Evolutionary conservation across 331 rosid species (phyloP), one percentile per base, ranked within the genome.

Genomic region (Arachis monticola): DNA sequence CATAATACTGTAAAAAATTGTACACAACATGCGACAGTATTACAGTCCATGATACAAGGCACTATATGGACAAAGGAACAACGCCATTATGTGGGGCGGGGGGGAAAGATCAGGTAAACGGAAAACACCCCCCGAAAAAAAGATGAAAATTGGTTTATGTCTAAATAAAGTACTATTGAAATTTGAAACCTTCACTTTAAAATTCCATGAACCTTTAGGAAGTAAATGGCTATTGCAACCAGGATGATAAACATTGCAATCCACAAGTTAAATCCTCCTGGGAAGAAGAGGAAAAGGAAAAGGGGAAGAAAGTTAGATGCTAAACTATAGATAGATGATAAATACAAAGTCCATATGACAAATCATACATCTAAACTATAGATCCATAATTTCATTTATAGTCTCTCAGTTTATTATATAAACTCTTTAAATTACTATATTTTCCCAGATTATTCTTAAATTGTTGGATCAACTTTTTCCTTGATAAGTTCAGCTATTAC

Each of bases 241-340:
- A 94, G 75, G 80, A 91, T 67, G 69, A 90, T 78, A 42, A 94
- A 50, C 79, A 90, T 10, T 47, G 87, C 74, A 65, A 88, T 50
- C 99, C 93, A 92, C 65, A 90, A 76, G 90, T 75, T 86, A 80
- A 68, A 41, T 68, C 86, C 92, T 79, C 95, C 99, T 91, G 89
- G 61, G 81, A 64, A 17, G 59, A 71, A 41, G 2, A 53, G 6
- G 2, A 4, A 32, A 32, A 44, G 13, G 22, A 69, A 51, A 52
- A 1, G 4, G 10, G 8, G 5, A 44, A 63, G 27, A 48, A 10
- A 67, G 69, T 72, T 51, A 56, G 8, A 14, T n/a, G 70, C 74
- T 12, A 27, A 17, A 50, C 40, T 2, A 5, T 35, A 2, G 64
- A 46, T 64, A 67, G 12, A 31, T 10, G 42, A 57, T 58, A 52